Base-by-base conservation (phyloP, 345 rosid genomes). In the Diplotaxis tenuifolia region DNA sequence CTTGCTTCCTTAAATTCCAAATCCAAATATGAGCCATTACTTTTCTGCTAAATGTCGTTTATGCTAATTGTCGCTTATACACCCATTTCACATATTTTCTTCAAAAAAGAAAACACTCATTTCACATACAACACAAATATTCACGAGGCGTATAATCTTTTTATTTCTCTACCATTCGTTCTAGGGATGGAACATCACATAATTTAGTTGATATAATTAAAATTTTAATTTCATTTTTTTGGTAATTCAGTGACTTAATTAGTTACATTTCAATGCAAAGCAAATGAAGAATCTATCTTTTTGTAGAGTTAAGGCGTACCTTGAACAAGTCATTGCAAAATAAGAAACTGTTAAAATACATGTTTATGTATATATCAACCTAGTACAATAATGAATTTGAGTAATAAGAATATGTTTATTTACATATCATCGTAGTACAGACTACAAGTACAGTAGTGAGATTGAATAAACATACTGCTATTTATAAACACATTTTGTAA, bases 21-120 rank as follows among this genome's bases (percentile, higher is more conserved):
- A 78, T 53, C 55, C 67, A 34, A 53, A 21, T 72, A 77, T 72
- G 67, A 71, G 74, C 63, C 77, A 21, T 56, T 62, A 20, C 57
- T 55, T 57, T 53, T 47, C 19, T 47, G 0, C 15, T 16, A 3
- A 15, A 32, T 40, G 57, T 61, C 34, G 36, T 57, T 12, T 52
- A 52, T 15, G 19, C 52, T 40, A 40, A 40, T 40, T 38, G 47
- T 38, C 47, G 47, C 14, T 42, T 42, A 42, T 42, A 15, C 19
- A 47, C 53, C 7, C 53, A 1, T 47, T 47, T n/a, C 53, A 47
- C 20, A 47, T 6, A n/a, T 42, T 42, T 42, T 42, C 16, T 42
- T 42, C 1, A 25, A 3, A 5, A 42, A 40, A 40, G 11, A 38
- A 40, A 4, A 47, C 1, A 5, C 20, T 47, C 53, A 16, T 47